Evolutionary conservation across 2,329 filamentous ascomycete genomes (phyloP), one percentile per base, ranked within the genome.

Genomic region (Penicillium sp.): DNA sequence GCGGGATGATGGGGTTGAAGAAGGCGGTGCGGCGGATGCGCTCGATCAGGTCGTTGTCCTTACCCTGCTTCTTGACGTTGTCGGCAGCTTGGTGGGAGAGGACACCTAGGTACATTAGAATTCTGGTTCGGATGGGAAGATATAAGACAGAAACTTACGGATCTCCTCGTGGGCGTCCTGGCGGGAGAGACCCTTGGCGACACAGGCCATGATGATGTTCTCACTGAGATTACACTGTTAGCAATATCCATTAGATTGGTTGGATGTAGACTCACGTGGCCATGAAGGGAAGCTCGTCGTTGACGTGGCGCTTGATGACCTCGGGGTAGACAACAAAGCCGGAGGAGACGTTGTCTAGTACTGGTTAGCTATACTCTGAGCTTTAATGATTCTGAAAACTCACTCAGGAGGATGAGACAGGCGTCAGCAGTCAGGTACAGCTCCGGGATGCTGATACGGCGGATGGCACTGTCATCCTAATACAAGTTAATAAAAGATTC

Each of bases 151-250:
- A 25, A 43, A 67, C 70, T 43, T 69, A 73, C 89, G 88, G 68
- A 96, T 93, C 75, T 93, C 80, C 78, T 96, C 92, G 75, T 96
- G 92, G 1, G 90, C 89, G 55, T 93, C 90, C 73, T 95, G 91
- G 50, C 91, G 81, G 10, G 85, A 89, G 29, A 80, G 83, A 33
- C 90, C 90, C 69, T 87, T 83, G 56, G 86, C 84, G 29, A 88
- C 85, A 56, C 93, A 81, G 65, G 85, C 86, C 90, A 95, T 92
- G 72, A 93, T 90, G 71, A 92, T 87, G 62, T 74, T 74, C 63
- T 74, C 72, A 63, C 71, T 73, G 42, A 7, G 8, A 49, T 8
- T 8, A 40, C 3, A 33, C 33, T n/a, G 59, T 73, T 64, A 72
- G 65, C 8, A 2, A 31, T 15, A 35, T 35, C 17, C 13, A 25